Base-by-base conservation (phyloP, 495 filamentous ascomycete species). In the Aspergillus affinis region DNA sequence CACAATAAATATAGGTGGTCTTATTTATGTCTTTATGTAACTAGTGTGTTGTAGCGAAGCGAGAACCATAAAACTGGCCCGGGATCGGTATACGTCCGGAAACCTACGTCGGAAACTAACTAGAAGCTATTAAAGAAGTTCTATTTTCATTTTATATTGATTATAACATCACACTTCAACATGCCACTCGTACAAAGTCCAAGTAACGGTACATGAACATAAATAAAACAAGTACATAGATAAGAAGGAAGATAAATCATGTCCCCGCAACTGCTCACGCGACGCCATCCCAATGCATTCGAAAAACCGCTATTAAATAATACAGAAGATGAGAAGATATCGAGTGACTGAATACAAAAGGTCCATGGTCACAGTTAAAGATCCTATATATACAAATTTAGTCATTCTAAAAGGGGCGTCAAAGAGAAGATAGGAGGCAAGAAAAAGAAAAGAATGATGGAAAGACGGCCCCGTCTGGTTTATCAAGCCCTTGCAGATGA, bases 401-500 rank as follows among this genome's bases (percentile, higher is more conserved):
- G 48, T 26, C 7, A 13, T 9, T n/a, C n/a, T 44, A 26, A 26
- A 26, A 2, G 23, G 23, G 23, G 4, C 23, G 23, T 26, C 4
- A 26, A 12, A 48, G 30, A 21, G 19, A 44, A 17, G 27, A 15
- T 6, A 44, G 7, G 26, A 50, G 51, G 59, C 41, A 51, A 41
- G 53, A 52, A 58, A 65, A 36, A 45, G 46, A 36, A 63, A 55
- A 23, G 54, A 59, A 59, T 49, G 41, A 17, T 10, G 23, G 30
- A 48, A 58, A 29, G 30, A 5, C 47, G 46, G 32, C 10, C 20
- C 0, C 46, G 44, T 23, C 30, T 46, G 55, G 6, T 32, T 21
- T 20, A 50, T 67, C 48, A 78, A 26, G 70, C 73, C 29, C 77
- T 71, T 21, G 71, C 75, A 36, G 68, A 61, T 27, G 74, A 65